Evolutionary conservation across 768 basidiomycete genomes (phyloP).

Genomic region (Lepiota venenata): DNA sequence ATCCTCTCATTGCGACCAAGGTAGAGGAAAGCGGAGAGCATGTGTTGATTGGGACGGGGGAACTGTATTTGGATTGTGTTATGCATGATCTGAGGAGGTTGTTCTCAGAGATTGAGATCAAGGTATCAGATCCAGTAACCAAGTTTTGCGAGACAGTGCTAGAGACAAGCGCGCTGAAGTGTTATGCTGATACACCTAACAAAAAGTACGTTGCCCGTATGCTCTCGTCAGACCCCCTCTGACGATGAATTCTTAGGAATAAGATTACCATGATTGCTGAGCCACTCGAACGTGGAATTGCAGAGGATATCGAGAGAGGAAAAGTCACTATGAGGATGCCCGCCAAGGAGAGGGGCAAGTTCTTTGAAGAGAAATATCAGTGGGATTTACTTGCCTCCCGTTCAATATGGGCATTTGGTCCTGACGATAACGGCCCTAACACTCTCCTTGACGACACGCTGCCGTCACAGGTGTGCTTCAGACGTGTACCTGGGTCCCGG

Average conservation of each 20-base stretch:
- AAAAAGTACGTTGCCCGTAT: constrained; percentile 69
- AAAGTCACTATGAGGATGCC: constrained; percentile 94
- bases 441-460: constrained; percentile 93
- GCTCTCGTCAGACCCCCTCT: constrained; percentile 7
- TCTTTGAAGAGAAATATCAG: constrained; percentile 96
- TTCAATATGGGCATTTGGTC: constrained; percentile 99
- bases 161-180: constrained; percentile 96
- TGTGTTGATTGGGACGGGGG: constrained; percentile 94
- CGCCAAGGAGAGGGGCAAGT: constrained; percentile 89
- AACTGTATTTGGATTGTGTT: constrained; percentile 93
- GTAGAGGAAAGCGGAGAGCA: constrained; percentile 99
- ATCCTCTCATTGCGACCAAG: constrained; percentile 90
- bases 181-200: constrained; percentile 99
- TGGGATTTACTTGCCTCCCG: constrained; percentile 98
- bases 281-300: constrained; percentile 91
- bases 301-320: constrained; percentile 94
- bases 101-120: constrained; percentile 99
- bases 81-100: constrained; percentile 92
- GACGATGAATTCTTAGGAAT: constrained; percentile 57
- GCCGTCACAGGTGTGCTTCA: constrained; percentile 71
- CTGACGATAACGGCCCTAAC: constrained; percentile 93
- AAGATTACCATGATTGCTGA: constrained; percentile 99
- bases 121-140: constrained; percentile 98
- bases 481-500: not conserved
- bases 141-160: constrained; percentile 98